Conservation (phyloP, 225 moss, liverwort and hornwort species). For the Pleurozium schreberi region DNA sequence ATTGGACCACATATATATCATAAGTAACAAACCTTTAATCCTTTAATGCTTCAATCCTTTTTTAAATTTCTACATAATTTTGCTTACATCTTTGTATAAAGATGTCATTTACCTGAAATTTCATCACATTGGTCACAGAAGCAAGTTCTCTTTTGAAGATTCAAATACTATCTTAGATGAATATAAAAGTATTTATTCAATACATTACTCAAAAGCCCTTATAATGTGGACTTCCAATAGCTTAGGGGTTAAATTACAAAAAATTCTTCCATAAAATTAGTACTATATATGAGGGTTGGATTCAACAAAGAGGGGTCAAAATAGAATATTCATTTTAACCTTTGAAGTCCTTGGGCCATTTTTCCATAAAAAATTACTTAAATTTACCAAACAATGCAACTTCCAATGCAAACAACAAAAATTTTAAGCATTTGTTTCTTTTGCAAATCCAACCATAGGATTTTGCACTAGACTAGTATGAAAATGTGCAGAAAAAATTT, state of each 20-base stretch:
- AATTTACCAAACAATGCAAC: neutral
- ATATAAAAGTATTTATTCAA: neutral
- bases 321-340: neutral
- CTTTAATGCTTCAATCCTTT: neutral
- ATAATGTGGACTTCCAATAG: too few relatives aligned
- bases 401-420: neutral
- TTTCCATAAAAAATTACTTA: fast-evolving
- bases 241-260: neutral
- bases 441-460: neutral
- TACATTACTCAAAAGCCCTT: too few relatives aligned
- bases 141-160: neutral
- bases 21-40: neutral
- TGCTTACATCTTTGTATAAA: neutral
- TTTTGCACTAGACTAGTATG: neutral
- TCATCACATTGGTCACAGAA: neutral
- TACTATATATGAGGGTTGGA: neutral
- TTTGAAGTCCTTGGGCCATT: neutral
- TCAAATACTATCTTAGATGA: neutral
- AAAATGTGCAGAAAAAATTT: neutral
- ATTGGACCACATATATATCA: neutral
- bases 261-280: neutral
- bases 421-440: neutral
- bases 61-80: neutral
- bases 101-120: neutral
- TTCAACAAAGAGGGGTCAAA: fast-evolving